Base-by-base conservation (phyloP, 257 asterid species). In the Rubia yunnanensis region DNA sequence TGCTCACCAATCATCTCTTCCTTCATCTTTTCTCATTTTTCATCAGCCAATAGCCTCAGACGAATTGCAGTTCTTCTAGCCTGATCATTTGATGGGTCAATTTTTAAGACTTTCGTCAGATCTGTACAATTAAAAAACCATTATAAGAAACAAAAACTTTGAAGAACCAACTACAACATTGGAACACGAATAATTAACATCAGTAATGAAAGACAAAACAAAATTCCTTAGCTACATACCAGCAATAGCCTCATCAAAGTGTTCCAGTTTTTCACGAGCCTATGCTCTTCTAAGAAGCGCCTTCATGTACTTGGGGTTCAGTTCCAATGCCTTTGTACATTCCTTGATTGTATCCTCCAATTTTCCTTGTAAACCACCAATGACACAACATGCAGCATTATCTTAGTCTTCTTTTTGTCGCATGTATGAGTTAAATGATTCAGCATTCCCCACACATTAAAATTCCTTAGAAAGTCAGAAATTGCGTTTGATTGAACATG, bases 1-100 rank as follows among this genome's bases (percentile, higher is more conserved):
- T 68, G 69, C 89, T 80, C 67, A 92, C 99, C 97, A 65, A 92
- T 85, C 99, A 92, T 92, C 82, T 92, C 99, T 76, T 92, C 99
- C 83, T 92, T 89, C 96, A 92, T 84, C 83, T 92, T 87, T 63
- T 92, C 98, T 46, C 98, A 86, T 79, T 92, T 92, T 72, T 82
- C 97, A 69, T 89, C 99, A 11, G 99, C 99, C 72, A 92, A 61
- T 77, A 97, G 97, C 77, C 87, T 87, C 63, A 92, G 77, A 35
- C 94, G 96, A 24, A 80, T 61, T 69, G 88, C 78, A 68, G 79
- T 59, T 77, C 94, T 84, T 86, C 96, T 82, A 68, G 94, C 97
- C 74, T 87, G 95, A 75, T 83, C 79, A 70, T 89, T 73, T 70
- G 89, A 79, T 6, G 84, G 96, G 73, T 92, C 97, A 84, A 85